phyloP scores from a whole-genome alignment of 768 basidiomycete genomes.

The Leccinum variicolor region DNA sequence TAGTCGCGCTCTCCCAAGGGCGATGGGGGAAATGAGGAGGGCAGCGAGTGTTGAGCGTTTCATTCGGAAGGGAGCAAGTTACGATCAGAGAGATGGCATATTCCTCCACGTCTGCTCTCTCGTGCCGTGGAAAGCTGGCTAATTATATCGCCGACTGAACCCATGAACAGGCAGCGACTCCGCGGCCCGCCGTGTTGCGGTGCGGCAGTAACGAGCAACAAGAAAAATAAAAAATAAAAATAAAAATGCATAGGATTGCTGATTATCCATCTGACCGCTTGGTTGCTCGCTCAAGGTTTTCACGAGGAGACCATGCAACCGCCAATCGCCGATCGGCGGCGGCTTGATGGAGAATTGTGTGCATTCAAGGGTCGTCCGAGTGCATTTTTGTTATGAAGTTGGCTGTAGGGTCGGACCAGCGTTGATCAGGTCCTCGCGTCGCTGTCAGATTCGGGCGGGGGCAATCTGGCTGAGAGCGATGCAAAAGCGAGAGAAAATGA shows the following conservation, averaged over 20 bases:
- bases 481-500: constrained; percentile 31
- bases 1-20: constrained; percentile 29
- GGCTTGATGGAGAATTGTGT: constrained; percentile 10
- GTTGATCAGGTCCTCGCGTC: constrained; percentile 13
- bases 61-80: constrained; percentile 9
- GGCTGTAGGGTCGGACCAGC: background rate
- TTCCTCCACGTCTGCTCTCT: constrained; percentile 12
- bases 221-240: background rate
- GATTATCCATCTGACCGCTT: constrained; percentile 1
- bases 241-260: background rate
- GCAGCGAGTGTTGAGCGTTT: constrained; percentile 12
- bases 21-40: constrained; percentile 17
- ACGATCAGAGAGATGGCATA: background rate
- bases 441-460: constrained; percentile 14
- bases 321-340: constrained; percentile 31
- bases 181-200: constrained; percentile 22
- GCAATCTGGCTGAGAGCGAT: constrained; percentile 24
- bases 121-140: constrained; percentile 18
- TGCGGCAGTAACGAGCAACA: background rate
- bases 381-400: background rate
- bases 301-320: constrained; percentile 24
- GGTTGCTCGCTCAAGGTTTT: constrained; percentile 9
- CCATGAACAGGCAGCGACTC: constrained; percentile 17
- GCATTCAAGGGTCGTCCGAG: constrained; percentile 5
- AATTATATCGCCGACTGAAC: constrained; percentile 35